These are phyloP conservation scores for Hemileia vastatrix DNA, from an alignment of 1,284 basidiomycete genomes.

Conservation along the genomic window DNA sequence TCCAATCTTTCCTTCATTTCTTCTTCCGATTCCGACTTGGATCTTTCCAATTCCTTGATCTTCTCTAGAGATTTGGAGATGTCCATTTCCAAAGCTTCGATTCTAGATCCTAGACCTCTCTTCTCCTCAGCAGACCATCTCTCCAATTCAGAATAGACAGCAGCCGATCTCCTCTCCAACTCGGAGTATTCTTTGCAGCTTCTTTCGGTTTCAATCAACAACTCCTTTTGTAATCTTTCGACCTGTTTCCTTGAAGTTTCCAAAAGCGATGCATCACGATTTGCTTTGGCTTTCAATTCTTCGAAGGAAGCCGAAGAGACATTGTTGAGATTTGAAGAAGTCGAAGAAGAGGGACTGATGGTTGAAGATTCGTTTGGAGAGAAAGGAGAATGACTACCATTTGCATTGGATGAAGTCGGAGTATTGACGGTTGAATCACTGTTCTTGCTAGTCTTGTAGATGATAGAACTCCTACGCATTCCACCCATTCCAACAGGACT, in stretches of 20 bases:
- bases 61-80: background rate
- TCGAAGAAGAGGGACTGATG: slow-evolving; percentile 26
- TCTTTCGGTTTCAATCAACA: slow-evolving; percentile 29
- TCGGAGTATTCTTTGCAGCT: slow-evolving; percentile 21
- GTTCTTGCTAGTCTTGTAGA: background rate
- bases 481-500: background rate
- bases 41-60: background rate
- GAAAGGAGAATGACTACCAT: background rate
- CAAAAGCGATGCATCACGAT: slow-evolving; percentile 29
- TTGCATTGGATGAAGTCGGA: background rate
- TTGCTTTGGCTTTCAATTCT: slow-evolving; percentile 33
- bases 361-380: slow-evolving; percentile 22
- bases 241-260: slow-evolving; percentile 32
- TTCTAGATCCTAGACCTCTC: slow-evolving; percentile 26
- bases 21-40: slow-evolving; percentile 23
- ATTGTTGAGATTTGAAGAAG: slow-evolving; percentile 14
- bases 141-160: slow-evolving; percentile 31
- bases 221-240: slow-evolving; percentile 30
- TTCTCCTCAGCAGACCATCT: slow-evolving; percentile 33
- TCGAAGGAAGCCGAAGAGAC: slow-evolving; percentile 32
- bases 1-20: slow-evolving; percentile 28
- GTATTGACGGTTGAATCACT: background rate
- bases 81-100: slow-evolving; percentile 28
- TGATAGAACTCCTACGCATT: background rate
- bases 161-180: background rate